Conservation (phyloP, 139 green algal genomes). For the Diplosphaera chodatii region DNA sequence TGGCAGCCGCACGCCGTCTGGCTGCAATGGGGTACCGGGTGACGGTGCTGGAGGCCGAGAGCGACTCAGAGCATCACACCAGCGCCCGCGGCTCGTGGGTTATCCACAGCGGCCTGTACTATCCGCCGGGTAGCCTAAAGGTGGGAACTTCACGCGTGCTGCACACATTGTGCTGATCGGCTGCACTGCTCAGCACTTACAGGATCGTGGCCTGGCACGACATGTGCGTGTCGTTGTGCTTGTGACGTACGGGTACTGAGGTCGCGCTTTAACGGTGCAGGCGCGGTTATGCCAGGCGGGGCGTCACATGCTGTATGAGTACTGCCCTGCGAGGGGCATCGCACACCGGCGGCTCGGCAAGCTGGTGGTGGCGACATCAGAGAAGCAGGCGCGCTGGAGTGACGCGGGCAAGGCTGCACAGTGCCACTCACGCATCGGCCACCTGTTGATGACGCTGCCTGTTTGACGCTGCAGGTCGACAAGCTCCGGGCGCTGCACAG, state of each 20-base stretch:
- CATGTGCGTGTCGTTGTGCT: no score
- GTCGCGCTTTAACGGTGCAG: no score
- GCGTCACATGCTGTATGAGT: conserved; percentile 44
- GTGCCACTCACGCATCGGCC: background rate
- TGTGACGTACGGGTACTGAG: no score
- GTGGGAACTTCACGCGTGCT: no score
- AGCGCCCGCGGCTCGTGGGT: conserved; percentile 29
- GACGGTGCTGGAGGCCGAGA: conserved; percentile 48
- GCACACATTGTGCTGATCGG: no score
- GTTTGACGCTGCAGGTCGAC: background rate
- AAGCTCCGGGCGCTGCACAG: background rate
- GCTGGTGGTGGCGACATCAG: conserved; percentile 64
- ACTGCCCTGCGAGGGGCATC: conserved; percentile 44
- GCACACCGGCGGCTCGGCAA: conserved; percentile 58
- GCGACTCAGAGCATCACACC: conserved; percentile 36
- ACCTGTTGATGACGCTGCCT: no score
- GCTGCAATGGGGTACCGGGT: conserved; percentile 34
- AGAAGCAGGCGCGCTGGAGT: conserved; percentile 13
- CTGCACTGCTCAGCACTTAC: no score
- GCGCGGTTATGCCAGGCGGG: conserved; percentile 70
- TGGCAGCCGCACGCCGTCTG: conserved; percentile 41
- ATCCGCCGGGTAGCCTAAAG: conserved; percentile 70
- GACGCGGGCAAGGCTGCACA: background rate
- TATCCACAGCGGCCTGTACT: conserved; percentile 75
- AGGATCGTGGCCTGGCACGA: no score